Evolutionary conservation across 768 basidiomycete genomes (phyloP).

Genomic region (Pisolithus orientalis): DNA sequence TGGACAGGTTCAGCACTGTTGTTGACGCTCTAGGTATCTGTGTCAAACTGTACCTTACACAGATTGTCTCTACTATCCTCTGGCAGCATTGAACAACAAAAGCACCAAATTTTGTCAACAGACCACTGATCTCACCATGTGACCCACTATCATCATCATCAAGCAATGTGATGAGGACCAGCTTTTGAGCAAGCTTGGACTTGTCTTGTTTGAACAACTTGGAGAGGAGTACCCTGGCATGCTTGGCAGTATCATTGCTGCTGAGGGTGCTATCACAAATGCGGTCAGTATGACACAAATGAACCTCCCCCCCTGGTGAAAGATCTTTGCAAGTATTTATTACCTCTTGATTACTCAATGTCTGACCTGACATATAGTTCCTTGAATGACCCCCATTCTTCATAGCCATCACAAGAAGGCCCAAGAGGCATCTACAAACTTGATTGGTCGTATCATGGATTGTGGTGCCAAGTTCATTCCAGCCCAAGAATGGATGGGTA

Average conservation of each 20-base stretch:
- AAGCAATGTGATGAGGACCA: slow-evolving; percentile 98
- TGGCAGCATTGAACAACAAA: slow-evolving; percentile 98
- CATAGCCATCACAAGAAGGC: slow-evolving; percentile 99
- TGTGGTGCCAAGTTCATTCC: slow-evolving; percentile 98
- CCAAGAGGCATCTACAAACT: slow-evolving; percentile 98
- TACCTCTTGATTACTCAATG: background rate
- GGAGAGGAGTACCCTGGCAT: slow-evolving; percentile 99
- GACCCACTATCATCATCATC: slow-evolving; percentile 86
- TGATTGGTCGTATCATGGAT: slow-evolving; percentile 99
- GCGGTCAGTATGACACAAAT: slow-evolving; percentile 99
- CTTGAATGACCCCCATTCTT: slow-evolving; percentile 99
- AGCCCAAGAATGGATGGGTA: slow-evolving; percentile 99
- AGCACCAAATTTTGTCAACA: slow-evolving; percentile 98
- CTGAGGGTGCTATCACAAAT: slow-evolving; percentile 97
- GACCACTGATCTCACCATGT: slow-evolving; percentile 96
- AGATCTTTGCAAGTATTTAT: slow-evolving; percentile 76
- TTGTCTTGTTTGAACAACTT: slow-evolving; percentile 96
- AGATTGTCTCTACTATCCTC: slow-evolving; percentile 97
- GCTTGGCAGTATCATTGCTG: slow-evolving; percentile 97
- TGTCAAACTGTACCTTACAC: slow-evolving; percentile 96
- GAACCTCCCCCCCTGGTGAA: slow-evolving; percentile 86
- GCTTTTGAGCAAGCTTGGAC: slow-evolving; percentile 89
- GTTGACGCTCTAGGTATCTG: slow-evolving; percentile 95
- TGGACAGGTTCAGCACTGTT: too few relatives aligned
- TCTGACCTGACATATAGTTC: slow-evolving; percentile 49